These are phyloP conservation scores for Malus fusca DNA, from an alignment of 306 rosid genomes.

Conservation along the genomic window DNA sequence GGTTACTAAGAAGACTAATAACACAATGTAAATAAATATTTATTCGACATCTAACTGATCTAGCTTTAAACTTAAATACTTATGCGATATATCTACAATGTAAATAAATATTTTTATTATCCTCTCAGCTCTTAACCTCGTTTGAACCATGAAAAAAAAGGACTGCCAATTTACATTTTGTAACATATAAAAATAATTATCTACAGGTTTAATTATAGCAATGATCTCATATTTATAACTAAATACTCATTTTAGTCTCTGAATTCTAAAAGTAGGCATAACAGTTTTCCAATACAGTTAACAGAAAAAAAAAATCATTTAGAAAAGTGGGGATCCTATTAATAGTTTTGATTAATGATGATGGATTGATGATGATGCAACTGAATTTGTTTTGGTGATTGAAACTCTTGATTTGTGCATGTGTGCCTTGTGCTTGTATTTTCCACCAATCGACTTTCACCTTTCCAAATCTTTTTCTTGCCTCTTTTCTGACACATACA, in stretches of 20 bases:
- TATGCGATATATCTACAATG: not conserved
- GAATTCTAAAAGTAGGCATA: not conserved
- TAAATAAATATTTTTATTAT: too few relatives aligned
- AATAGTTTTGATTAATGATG: not conserved
- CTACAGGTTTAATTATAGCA: not conserved
- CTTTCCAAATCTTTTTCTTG: conserved; percentile 14
- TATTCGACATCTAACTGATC: not conserved
- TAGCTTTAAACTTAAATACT: not conserved
- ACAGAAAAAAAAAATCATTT: not conserved
- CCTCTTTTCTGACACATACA: conserved; percentile 15
- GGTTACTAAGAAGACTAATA: not conserved
- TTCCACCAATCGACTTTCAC: conserved; percentile 7
- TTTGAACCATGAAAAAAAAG: not conserved
- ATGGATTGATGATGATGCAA: not conserved
- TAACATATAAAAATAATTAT: not conserved
- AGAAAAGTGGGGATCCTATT: not conserved
- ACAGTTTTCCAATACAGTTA: not conserved
- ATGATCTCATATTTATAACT: too few relatives aligned
- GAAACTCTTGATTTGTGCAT: not conserved
- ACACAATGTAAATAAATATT: not conserved
- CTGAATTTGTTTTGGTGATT: not conserved
- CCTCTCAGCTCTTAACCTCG: not conserved
- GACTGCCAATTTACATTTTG: conserved; percentile 3
- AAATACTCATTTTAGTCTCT: too few relatives aligned
- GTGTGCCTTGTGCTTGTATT: conserved; percentile 10